A percentile compares a stretch with the other conserved stretches of the same genome.
These are phyloP conservation scores for Brassica napus DNA, from an alignment of 345 rosid genomes.

Conservation along the genomic window DNA sequence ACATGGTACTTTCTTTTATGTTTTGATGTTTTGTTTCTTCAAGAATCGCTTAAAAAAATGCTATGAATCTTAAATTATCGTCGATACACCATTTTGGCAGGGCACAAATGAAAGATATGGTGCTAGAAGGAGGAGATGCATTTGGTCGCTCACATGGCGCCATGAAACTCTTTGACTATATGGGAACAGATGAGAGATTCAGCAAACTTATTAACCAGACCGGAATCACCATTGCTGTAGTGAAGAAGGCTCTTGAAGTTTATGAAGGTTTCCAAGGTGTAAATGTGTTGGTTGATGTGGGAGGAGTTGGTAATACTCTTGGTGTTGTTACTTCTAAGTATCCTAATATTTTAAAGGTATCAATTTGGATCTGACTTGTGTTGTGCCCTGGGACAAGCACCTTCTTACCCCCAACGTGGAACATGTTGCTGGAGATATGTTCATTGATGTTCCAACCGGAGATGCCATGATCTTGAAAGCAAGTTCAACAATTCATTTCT, in stretches of 20 bases:
- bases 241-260: too few species aligned
- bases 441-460: slow-evolving; percentile 53
- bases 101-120: slow-evolving; percentile 29
- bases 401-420: slow-evolving; percentile 46
- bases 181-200: slow-evolving; percentile 47
- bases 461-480: slow-evolving; percentile 51
- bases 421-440: slow-evolving; percentile 73
- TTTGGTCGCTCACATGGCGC: slow-evolving; percentile 57
- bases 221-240: slow-evolving; percentile 40
- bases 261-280: too few species aligned
- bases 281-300: too few species aligned
- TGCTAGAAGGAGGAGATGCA: slow-evolving; percentile 54
- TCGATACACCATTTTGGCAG: too few species aligned
- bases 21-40: too few species aligned
- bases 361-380: slow-evolving; percentile 48
- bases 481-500: not conserved
- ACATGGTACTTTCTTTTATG: too few species aligned
- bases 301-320: too few species aligned
- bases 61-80: too few species aligned
- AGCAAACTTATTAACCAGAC: slow-evolving; percentile 53
- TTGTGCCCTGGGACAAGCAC: slow-evolving; percentile 21
- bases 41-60: too few species aligned
- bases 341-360: slow-evolving; percentile 47
- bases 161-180: slow-evolving; percentile 48
- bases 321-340: slow-evolving; percentile 22